Evolutionary conservation across 225 moss, liverwort and hornwort species (phyloP), one percentile per base, ranked within the genome.

Genomic region (Lunularia cruciata): DNA sequence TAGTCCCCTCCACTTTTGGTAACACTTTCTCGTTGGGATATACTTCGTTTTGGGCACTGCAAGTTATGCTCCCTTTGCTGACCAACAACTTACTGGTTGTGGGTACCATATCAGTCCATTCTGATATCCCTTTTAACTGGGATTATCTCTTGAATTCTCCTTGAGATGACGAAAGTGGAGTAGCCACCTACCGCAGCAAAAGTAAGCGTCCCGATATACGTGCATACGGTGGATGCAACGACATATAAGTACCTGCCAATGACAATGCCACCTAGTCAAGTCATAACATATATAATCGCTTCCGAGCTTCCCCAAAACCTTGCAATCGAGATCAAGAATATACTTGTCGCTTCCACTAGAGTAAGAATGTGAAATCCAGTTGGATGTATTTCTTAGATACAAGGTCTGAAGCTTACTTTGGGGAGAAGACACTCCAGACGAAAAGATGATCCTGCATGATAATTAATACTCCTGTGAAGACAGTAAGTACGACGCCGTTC

Each of bases 391-490:
- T n/a, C n/a, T n/a, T n/a, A n/a, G n/a, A n/a, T n/a, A n/a, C n/a
- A 23, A 57, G 49, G 33, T 19, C 6, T 23, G 59, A 47, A 8
- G 23, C 68, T 43, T 90, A 92, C 89, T 92, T 92, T 38, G 92
- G 92, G 30, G 89, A 92, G 66, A 92, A 92, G 6, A 92, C 92
- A 80, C 92, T 92, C 92, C 92, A 92, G 31, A 92, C 86, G 72
- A 92, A 92, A 2, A 92, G 82, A 48, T 92, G 92, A 60, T 88
- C 69, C 60, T 88, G 89, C 89, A 90, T 90, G 47, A 88, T 66
- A 37, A 78, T 70, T 22, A 92, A 86, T 61, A 92, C 71, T 25
- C 55, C 83, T 8, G 92, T 92, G 75, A 92, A 92, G 22, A 77
- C 75, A 55, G 84, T 86, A 75, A 92, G 39, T 53, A 86, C 62